phyloP scores from a whole-genome alignment of 306 rosid genomes.

The Glycyrrhiza uralensis region DNA sequence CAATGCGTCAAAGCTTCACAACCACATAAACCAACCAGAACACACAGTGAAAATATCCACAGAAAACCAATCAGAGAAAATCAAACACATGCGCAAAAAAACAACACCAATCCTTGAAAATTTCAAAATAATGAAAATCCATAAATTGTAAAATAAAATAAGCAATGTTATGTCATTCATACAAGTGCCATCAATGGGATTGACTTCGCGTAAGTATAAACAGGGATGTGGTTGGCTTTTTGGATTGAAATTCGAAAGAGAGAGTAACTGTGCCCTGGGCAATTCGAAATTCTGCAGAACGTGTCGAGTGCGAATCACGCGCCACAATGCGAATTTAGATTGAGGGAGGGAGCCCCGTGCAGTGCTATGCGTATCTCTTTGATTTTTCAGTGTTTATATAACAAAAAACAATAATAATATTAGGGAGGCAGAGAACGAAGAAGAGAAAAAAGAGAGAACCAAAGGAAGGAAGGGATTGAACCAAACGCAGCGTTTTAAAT shows the following conservation, averaged over 20 bases:
- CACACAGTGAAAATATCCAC: not conserved
- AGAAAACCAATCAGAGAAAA: slow-evolving; percentile 23
- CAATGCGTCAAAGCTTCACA: slow-evolving; percentile 18
- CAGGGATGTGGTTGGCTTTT: not conserved
- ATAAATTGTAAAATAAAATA: not conserved
- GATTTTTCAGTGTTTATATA: slow-evolving; percentile 23
- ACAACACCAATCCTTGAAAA: slow-evolving; percentile 15
- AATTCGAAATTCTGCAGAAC: slow-evolving; percentile 5
- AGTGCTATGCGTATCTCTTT: slow-evolving; percentile 1
- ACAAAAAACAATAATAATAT: not conserved
- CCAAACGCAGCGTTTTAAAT: slow-evolving; percentile 57
- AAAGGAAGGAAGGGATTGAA: slow-evolving; percentile 15
- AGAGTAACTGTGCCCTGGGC: slow-evolving; percentile 25
- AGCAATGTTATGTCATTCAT: not conserved
- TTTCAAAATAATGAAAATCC: not conserved
- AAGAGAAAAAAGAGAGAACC: not conserved
- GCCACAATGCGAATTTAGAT: slow-evolving; percentile 40
- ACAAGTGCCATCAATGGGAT: slow-evolving; percentile 35
- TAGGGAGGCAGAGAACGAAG: slow-evolving; percentile 28
- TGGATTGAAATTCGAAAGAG: slow-evolving; percentile 20
- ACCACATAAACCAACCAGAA: not conserved
- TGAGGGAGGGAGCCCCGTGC: slow-evolving; percentile 45
- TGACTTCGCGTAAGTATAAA: not conserved
- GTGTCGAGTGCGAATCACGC: slow-evolving; percentile 40
- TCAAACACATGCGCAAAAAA: slow-evolving; percentile 17